Conservation (phyloP, 345 rosid genomes). For the Aethionema arabicum region DNA sequence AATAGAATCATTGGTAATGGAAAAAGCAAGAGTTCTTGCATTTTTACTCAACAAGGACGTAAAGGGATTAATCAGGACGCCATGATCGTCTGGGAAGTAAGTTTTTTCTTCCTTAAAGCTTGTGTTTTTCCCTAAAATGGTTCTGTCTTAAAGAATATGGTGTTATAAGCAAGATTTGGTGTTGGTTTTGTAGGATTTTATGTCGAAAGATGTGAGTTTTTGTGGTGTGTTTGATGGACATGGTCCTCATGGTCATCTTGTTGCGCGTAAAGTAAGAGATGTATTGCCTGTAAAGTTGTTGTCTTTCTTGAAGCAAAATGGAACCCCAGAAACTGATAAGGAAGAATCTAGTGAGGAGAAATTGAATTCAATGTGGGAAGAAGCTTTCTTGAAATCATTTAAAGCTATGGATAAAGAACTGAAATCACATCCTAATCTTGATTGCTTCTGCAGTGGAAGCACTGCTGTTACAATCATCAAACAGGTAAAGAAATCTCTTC, state of each 20-base stretch:
- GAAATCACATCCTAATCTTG: constrained; percentile 87
- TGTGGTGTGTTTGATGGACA: constrained; percentile 99
- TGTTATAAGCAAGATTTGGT: constrained; percentile 10
- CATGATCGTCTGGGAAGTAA: constrained; percentile 99
- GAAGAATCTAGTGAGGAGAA: constrained; percentile 52
- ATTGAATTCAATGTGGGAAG: constrained; percentile 70
- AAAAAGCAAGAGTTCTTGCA: constrained; percentile 79
- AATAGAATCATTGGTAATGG: constrained; percentile 77
- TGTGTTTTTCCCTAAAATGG: constrained; percentile 20
- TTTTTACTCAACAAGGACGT: constrained; percentile 96
- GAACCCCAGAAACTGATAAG: constrained; percentile 51
- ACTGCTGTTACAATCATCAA: constrained; percentile 86
- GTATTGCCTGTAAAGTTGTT: constrained; percentile 75
- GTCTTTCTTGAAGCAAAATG: constrained; percentile 59
- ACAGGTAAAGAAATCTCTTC: constrained; percentile 55
- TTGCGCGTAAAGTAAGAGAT: constrained; percentile 95
- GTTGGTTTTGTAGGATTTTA: constrained; percentile 63
- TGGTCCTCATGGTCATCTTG: constrained; percentile 99
- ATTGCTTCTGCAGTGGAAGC: constrained; percentile 99
- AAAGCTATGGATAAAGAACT: constrained; percentile 97
- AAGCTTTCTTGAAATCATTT: constrained; percentile 83
- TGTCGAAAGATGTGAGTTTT: constrained; percentile 82
- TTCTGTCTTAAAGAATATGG: not conserved
- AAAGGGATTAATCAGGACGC: constrained; percentile 99
- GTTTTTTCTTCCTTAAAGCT: constrained; percentile 37